A percentile compares a stretch with the other conserved stretches of the same genome.
phyloP scores from a whole-genome alignment of 805 yeast species.

The Komagataella populi region DNA sequence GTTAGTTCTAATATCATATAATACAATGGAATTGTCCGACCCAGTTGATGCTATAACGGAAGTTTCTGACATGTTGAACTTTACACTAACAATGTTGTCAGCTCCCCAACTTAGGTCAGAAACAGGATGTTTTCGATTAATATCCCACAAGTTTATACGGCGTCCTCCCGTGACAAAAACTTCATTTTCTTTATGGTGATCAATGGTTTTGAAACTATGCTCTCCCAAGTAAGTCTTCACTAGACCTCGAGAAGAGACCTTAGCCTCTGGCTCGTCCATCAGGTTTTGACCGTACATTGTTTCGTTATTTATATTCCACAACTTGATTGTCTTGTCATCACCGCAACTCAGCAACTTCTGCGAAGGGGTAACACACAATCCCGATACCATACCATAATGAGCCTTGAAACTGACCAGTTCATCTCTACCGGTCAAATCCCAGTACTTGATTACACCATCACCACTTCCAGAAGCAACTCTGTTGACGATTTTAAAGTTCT shows the following conservation, averaged over 20 bases:
- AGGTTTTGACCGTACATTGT: constrained; percentile 14
- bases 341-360: constrained; percentile 70
- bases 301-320: constrained; percentile 66
- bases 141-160: constrained; percentile 85
- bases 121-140: constrained; percentile 61
- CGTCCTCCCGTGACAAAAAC: constrained; percentile 90
- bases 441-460: constrained; percentile 87
- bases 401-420: constrained; percentile 74
- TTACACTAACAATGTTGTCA: constrained; percentile 71
- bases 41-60: constrained; percentile 82
- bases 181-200: constrained; percentile 66
- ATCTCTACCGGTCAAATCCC: constrained; percentile 76
- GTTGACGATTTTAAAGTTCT: constrained; percentile 54
- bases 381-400: constrained; percentile 82
- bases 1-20: constrained; percentile 83
- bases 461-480: constrained; percentile 87
- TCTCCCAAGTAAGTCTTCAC: constrained; percentile 73
- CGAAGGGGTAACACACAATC: constrained; percentile 54
- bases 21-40: constrained; percentile 78
- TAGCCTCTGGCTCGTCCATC: constrained; percentile 12
- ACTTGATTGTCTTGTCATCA: constrained; percentile 75
- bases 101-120: constrained; percentile 91
- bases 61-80: constrained; percentile 84
- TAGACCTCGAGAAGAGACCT: constrained; percentile 33
- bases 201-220: constrained; percentile 72